Evolutionary conservation across 139 green algal species (phyloP), one percentile per base, ranked within the genome.

Genomic region (Cymbomonas tetramitiformis): DNA sequence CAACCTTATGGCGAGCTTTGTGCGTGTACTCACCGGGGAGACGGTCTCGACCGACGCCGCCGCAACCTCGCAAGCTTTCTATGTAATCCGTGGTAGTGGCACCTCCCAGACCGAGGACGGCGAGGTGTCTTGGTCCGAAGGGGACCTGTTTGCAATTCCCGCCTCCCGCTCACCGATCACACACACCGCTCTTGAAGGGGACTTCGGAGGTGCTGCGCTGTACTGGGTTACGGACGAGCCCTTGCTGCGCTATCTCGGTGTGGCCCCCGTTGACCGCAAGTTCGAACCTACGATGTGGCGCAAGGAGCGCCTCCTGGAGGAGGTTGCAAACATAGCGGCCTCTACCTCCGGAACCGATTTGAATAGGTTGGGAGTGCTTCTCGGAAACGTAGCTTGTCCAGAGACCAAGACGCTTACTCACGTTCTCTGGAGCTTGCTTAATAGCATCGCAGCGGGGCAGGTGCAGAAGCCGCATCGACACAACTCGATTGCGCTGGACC

Each of bases 331-430:
- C 21, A 47, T 65, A n/a, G n/a, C 4, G 4, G 41, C 53, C 56
- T 12, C 21, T 2, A 26, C 4, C 26, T 34, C 28, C 1, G 24
- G 19, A n/a, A 24, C 21, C 28, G 33, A 64, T 21, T 28, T 25
- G 6, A 65, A 65, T 36, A 30, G 57, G 10, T 30, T 57, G 18
- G 67, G 67, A 10, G 56, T 75, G 5, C 41, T 75, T 44, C 32
- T 70, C 7, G 67, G 50, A 12, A 74, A 63, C 26, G 23, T 57
- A 28, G 31, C 38, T 25, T 56, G 41, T 23, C 18, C 39, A 4
- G 30, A 62, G 30, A 75, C 67, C 23, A 70, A 75, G 61, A 75
- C 67, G n/a, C 52, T 75, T 19, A 68, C 67, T 3, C 67, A 75
- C 43, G 51, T 64, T 4, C 46, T 75, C 21, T 75, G 67, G 61